Conservation (phyloP, 1,139 yeast genomes). For the Casaregolazyma lundiana region DNA sequence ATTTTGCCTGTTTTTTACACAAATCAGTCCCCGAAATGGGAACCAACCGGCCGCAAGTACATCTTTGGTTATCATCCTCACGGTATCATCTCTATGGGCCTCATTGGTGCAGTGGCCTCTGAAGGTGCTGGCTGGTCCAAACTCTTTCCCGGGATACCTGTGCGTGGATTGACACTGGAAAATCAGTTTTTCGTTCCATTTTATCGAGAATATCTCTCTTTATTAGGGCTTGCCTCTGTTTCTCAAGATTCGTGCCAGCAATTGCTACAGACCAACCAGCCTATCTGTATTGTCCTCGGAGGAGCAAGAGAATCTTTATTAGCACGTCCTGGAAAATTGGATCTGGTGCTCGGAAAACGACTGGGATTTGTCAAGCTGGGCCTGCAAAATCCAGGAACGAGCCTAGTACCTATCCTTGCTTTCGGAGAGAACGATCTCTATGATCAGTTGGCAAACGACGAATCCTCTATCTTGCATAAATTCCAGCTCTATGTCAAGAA, state of each 20-base stretch:
- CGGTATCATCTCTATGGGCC: constrained; percentile 93
- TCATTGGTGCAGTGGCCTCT: constrained; percentile 78
- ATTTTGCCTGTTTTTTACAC: constrained; percentile 12
- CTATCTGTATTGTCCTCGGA: constrained; percentile 87
- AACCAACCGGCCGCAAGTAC: constrained; percentile 44
- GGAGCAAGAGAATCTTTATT: constrained; percentile 90
- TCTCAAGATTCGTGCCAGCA: constrained; percentile 67
- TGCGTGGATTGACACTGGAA: constrained; percentile 72
- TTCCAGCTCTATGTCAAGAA: constrained; percentile 71
- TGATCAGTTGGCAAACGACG: constrained; percentile 55
- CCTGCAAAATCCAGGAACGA: constrained; percentile 68
- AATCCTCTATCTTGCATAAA: constrained; percentile 47
- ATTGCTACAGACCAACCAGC: constrained; percentile 54
- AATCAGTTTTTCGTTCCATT: constrained; percentile 86
- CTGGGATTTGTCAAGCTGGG: constrained; percentile 90
- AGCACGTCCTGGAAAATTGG: constrained; percentile 56
- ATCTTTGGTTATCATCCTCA: constrained; percentile 96
- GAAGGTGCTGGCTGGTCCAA: constrained; percentile 68
- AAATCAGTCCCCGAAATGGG: constrained; percentile 13
- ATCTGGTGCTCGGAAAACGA: constrained; percentile 68
- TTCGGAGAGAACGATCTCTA: constrained; percentile 87
- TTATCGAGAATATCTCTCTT: constrained; percentile 77
- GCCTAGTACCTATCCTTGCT: constrained; percentile 81
- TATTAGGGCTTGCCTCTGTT: constrained; percentile 83
- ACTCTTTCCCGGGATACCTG: constrained; percentile 75